Evolutionary conservation across 768 basidiomycete genomes (phyloP), one percentile per base, ranked within the genome.

Genomic region (Boletellus sp.): DNA sequence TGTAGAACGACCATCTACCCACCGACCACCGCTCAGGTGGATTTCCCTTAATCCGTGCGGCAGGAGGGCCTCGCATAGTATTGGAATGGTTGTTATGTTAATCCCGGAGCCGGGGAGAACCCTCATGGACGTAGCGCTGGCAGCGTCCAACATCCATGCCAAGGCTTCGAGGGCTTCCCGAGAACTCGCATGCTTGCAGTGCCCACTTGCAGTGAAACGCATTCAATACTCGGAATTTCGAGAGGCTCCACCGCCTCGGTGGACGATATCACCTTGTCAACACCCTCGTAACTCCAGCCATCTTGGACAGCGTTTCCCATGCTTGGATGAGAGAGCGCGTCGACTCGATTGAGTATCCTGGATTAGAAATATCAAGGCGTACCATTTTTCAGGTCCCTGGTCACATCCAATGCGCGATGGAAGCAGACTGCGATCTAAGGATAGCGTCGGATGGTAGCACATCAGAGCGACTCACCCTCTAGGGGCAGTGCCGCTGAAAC

Each of bases 31-130:
- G 54, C 88, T 90, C 50, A 90, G 61, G 62, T 92, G 90, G 1
- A 92, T 71, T 63, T 91, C 88, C 20, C 68, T 69, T 20, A 89
- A 63, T 6, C 84, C 85, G 22, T 75, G 67, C 0, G 81, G 78
- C 20, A 81, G 57, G 33, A 90, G 70, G 17, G 67, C 56, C 19
- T 73, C 58, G 43, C 88, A 69, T 31, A 92, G 40, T 11, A 55
- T 45, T 1, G 69, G 62, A n/a, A 84, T 68, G 1, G 79, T 88
- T 9, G 70, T 58, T 7, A 74, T 62, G 55, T 85, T 88, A 47
- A 92, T 80, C 1, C 90, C 89, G 11, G 87, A 85, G 4, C 90
- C 90, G 3, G 87, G 84, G 54, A 91, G 77, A 42, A 93, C 77
- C 9, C 24, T 47, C 6, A 66, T 45, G 1, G 64, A 49, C 15